These are phyloP conservation scores for Russula griseocarnosa DNA, from an alignment of 768 basidiomycete species.

Conservation along the genomic window DNA sequence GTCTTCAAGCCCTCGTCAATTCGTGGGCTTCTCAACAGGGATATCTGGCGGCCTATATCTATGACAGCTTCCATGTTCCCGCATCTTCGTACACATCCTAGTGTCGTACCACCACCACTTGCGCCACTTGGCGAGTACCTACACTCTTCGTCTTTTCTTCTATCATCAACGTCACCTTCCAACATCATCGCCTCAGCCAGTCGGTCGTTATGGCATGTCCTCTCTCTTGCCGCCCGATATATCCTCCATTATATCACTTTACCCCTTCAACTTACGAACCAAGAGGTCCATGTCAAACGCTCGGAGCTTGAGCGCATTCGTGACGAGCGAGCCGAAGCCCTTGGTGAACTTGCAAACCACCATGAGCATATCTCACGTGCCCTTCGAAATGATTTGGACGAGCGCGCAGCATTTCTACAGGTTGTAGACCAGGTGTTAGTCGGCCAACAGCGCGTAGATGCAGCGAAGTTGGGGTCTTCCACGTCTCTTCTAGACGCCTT, in stretches of 20 bases:
- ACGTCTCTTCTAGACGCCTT: constrained; percentile 10
- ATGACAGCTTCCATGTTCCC: constrained; percentile 21
- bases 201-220: constrained; percentile 13
- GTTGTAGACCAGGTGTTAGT: constrained; percentile 16
- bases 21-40: constrained; percentile 5
- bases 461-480: constrained; percentile 8
- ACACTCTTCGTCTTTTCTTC: constrained; percentile 20
- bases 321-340: constrained; percentile 60
- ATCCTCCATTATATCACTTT: constrained; percentile 37
- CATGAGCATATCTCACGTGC: constrained; percentile 44
- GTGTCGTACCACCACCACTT: constrained; percentile 22
- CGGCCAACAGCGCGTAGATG: constrained; percentile 13
- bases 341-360: constrained; percentile 59
- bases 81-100: constrained; percentile 29
- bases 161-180: constrained; percentile 25
- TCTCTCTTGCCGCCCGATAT: constrained; percentile 24
- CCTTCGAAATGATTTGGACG: constrained; percentile 29
- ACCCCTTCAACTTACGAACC: constrained; percentile 59
- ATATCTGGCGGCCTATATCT: constrained; percentile 13
- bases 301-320: constrained; percentile 57
- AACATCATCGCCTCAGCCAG: constrained; percentile 24
- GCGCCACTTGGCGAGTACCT: constrained; percentile 13
- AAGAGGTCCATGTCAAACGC: constrained; percentile 64
- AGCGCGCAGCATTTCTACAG: constrained; percentile 21
- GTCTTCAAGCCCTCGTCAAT: constrained; percentile 20